Conservation (phyloP, 306 rosid species). For the Gynostemma pentaphyllum region DNA sequence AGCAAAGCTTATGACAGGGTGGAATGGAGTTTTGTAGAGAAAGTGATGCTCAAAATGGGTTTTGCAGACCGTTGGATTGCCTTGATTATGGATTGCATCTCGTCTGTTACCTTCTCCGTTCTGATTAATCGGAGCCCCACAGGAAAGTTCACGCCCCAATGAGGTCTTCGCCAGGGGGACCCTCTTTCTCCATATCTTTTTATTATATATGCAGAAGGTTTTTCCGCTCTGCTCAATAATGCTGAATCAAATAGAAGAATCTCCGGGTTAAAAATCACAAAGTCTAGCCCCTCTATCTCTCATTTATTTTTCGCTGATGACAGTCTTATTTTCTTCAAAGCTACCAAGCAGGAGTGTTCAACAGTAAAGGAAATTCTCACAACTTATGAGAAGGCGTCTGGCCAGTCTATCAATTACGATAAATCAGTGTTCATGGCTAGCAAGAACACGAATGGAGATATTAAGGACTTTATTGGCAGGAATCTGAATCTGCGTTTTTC, state of each 20-base stretch:
- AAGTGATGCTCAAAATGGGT: no score
- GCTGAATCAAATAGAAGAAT: neutral
- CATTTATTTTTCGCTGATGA: neutral
- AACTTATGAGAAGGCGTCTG: no score
- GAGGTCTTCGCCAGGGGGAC: neutral
- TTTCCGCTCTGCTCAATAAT: neutral
- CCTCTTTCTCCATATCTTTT: neutral
- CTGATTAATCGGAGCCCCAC: neutral
- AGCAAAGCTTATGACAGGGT: no score
- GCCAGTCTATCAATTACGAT: no score
- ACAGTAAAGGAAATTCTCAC: neutral
- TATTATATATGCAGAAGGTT: neutral
- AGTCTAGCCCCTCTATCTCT: neutral
- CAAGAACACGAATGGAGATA: neutral
- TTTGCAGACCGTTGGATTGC: no score
- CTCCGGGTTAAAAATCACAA: neutral
- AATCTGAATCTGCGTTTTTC: no score
- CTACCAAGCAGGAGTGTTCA: neutral
- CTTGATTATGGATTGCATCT: no score
- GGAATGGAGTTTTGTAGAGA: no score
- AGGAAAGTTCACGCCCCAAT: neutral
- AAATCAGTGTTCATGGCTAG: no score
- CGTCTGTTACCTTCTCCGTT: no score
- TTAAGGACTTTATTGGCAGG: neutral
- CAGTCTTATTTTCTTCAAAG: no score